A percentile compares a stretch with the other conserved stretches of the same genome.
Evolutionary conservation across 352 stramenopile species (phyloP).

Genomic region (Blastocystis sp.): DNA sequence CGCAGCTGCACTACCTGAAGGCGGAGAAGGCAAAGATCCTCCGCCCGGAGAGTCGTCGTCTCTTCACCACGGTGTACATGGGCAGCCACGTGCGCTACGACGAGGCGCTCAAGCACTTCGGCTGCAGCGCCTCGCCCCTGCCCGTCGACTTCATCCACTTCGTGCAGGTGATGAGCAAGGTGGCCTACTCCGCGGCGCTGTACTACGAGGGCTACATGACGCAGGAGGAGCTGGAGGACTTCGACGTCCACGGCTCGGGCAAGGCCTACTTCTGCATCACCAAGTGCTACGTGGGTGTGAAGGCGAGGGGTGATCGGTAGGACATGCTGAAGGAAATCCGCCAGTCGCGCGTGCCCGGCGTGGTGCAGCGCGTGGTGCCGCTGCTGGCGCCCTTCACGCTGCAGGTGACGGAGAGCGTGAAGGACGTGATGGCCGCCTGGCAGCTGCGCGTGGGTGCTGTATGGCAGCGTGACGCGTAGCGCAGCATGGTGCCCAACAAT

Average conservation of each 20-base stretch:
- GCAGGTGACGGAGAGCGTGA: background rate
- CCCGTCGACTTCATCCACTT: background rate
- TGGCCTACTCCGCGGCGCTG: conserved; percentile 19
- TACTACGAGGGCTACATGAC: conserved; percentile 62
- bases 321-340: background rate
- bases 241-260: conserved; percentile 17
- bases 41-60: background rate
- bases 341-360: background rate
- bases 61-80: conserved; percentile 24
- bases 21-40: background rate
- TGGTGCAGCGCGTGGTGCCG: conserved; percentile 1
- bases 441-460: conserved; percentile 3
- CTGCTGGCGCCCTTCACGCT: background rate
- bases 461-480: background rate
- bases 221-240: conserved; percentile 34
- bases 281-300: background rate
- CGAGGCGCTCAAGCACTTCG: background rate
- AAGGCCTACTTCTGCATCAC: conserved; percentile 23
- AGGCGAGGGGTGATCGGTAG: background rate
- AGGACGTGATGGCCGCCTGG: conserved; percentile 10
- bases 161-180: background rate
- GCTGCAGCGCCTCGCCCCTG: background rate
- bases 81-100: conserved; percentile 9
- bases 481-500: background rate
- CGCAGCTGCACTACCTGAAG: conserved; percentile 38